Conservation (phyloP, 1,139 yeast genomes). For the Pichia sp. region DNA sequence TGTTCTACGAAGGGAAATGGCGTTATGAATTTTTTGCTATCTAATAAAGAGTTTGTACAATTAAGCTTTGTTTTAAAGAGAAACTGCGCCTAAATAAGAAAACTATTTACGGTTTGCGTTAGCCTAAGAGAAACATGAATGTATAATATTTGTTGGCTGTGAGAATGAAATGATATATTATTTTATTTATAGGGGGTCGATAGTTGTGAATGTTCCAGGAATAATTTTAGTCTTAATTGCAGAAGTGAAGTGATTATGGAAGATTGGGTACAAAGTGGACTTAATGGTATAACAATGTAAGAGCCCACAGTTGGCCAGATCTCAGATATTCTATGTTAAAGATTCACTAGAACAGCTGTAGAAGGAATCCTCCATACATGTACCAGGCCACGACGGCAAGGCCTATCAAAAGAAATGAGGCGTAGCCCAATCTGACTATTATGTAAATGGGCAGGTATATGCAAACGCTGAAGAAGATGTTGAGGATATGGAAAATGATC, state of each 20-base stretch:
- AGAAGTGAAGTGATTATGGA: too few relatives aligned
- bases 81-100: too few relatives aligned
- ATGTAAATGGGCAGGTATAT: conserved; percentile 18
- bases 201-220: not conserved
- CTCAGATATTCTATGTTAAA: not conserved
- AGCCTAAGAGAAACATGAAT: too few relatives aligned
- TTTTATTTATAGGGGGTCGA: not conserved
- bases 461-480: conserved; percentile 14
- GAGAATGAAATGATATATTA: not conserved
- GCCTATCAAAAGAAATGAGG: not conserved
- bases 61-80: too few relatives aligned
- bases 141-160: not conserved
- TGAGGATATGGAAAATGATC: conserved; percentile 12
- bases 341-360: not conserved
- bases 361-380: not conserved
- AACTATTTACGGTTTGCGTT: too few relatives aligned
- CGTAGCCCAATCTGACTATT: conserved; percentile 8
- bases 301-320: not conserved
- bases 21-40: too few relatives aligned
- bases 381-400: conserved; percentile 4
- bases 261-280: too few relatives aligned
- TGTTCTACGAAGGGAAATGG: too few relatives aligned
- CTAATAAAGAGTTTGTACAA: too few relatives aligned
- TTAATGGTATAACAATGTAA: not conserved
- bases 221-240: too few relatives aligned